phyloP scores from a whole-genome alignment of 139 green algal genomes.

The Chlamydomonas sphaeroides region DNA sequence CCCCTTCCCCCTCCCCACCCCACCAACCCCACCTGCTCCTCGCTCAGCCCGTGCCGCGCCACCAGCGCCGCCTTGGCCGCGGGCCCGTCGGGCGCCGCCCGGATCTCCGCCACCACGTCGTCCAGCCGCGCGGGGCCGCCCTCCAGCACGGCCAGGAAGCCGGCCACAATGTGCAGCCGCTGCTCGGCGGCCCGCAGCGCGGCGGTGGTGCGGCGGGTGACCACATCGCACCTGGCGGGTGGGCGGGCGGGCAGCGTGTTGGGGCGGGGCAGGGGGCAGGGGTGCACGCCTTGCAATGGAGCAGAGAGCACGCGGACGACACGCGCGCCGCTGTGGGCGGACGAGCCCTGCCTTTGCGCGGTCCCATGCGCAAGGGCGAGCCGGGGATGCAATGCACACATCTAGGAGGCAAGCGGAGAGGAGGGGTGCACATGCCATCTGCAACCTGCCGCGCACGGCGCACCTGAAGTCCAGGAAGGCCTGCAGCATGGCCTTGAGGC shows the following conservation, averaged over 20 bases:
- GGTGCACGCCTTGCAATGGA: too few relatives aligned
- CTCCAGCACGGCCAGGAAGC: constrained; percentile 76
- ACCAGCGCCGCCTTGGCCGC: constrained; percentile 68
- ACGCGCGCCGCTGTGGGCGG: too few relatives aligned
- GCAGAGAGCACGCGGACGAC: too few relatives aligned
- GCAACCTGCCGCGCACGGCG: too few relatives aligned
- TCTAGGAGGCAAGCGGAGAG: too few relatives aligned
- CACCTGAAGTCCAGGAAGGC: constrained; percentile 88
- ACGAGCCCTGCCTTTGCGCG: too few relatives aligned
- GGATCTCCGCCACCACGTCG: constrained; percentile 67
- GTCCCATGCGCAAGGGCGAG: too few relatives aligned
- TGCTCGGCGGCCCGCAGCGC: constrained; percentile 67
- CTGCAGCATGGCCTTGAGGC: constrained; percentile 75
- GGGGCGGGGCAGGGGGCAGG: too few relatives aligned
- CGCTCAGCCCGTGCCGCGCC: constrained; percentile 61
- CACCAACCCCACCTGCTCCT: constrained; percentile 57
- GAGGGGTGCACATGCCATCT: too few relatives aligned
- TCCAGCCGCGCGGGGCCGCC: constrained; percentile 66
- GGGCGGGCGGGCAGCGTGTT: too few relatives aligned
- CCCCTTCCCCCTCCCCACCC: not conserved
- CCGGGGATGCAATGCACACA: too few relatives aligned
- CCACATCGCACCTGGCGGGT: constrained; percentile 75
- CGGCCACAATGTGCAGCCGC: constrained; percentile 85
- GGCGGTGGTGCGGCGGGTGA: constrained; percentile 70
- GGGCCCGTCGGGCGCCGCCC: constrained; percentile 67